Percentiles rank a stretch among this genome's conserved stretches.
phyloP scores from a whole-genome alignment of 306 rosid genomes.

The Cucumis sativus region Cucumber_9930_V3 NC_026657.2:1212501-1213000 shows the following conservation, averaged over 20 bases:
- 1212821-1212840: conserved; percentile 99
- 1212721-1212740: background rate
- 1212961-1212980: conserved; percentile 88
- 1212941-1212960: conserved; percentile 93
- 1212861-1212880: conserved; percentile 93
- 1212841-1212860: conserved; percentile 90
- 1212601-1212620: background rate
- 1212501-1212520: background rate
- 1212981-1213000: conserved; percentile 96
- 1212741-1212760: background rate
- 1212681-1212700: conserved; percentile 9
- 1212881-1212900: conserved; percentile 95
- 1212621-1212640: background rate
- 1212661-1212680: background rate
- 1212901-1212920: conserved; percentile 99
- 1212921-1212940: conserved; percentile 83
- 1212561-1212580: background rate
- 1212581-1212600: background rate
- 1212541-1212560: background rate
- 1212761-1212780: background rate
- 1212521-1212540: background rate
- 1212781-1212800: no score
- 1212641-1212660: background rate
- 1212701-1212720: conserved; percentile 1
- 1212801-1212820: background rate